Conservation (phyloP, 495 filamentous ascomycete genomes). For the Hyphodiscus hymeniophilus region DNA sequence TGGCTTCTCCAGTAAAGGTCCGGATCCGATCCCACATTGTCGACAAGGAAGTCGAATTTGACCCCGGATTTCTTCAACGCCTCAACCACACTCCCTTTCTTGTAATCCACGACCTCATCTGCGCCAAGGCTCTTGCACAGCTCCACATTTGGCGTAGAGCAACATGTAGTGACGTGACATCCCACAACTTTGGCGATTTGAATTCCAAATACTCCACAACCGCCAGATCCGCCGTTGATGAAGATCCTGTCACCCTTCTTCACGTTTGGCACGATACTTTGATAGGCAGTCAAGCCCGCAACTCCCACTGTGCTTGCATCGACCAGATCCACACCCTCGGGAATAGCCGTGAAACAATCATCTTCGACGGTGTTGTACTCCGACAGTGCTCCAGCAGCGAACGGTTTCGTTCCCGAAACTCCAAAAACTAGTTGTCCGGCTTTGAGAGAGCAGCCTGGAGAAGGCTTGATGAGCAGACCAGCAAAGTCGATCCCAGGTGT, state of each 20-base stretch:
- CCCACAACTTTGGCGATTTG: slow-evolving; percentile 61
- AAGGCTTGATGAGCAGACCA: slow-evolving; percentile 42
- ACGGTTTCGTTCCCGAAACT: slow-evolving; percentile 21
- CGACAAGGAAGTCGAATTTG: slow-evolving; percentile 49
- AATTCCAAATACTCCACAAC: slow-evolving; percentile 52
- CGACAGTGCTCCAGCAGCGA: slow-evolving; percentile 41
- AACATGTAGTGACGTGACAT: slow-evolving; percentile 52
- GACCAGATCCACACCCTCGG: slow-evolving; percentile 41
- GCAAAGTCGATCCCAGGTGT: slow-evolving; percentile 57
- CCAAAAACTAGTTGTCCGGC: slow-evolving; percentile 54
- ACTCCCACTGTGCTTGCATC: slow-evolving; percentile 45
- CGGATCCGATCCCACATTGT: slow-evolving; percentile 47
- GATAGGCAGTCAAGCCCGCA: slow-evolving; percentile 51
- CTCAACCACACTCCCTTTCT: slow-evolving; percentile 38
- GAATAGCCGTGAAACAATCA: slow-evolving; percentile 28
- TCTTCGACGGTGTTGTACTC: slow-evolving; percentile 38
- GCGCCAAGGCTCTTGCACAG: slow-evolving; percentile 53
- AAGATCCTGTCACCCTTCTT: slow-evolving; percentile 49
- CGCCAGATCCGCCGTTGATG: slow-evolving; percentile 61
- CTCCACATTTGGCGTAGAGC: slow-evolving; percentile 49
- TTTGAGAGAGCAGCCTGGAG: slow-evolving; percentile 25
- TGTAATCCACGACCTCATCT: slow-evolving; percentile 65
- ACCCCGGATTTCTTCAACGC: slow-evolving; percentile 39
- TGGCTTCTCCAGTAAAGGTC: slow-evolving; percentile 48
- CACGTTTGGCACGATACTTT: slow-evolving; percentile 47